phyloP scores from a whole-genome alignment of 371 early-diverging fungal species.

The Mortierella sp. region DNA sequence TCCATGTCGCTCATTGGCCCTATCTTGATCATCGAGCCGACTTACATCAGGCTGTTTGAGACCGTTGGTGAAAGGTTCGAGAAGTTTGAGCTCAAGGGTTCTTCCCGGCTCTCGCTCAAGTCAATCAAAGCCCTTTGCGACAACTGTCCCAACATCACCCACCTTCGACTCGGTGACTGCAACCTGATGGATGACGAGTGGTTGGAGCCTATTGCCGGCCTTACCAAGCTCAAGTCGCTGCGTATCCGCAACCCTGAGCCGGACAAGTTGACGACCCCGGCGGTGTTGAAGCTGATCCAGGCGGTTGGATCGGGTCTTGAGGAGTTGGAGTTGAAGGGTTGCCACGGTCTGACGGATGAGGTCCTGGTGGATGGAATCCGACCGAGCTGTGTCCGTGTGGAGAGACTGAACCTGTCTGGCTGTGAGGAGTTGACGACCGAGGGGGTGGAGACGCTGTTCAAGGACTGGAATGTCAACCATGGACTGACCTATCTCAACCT shows the following conservation, averaged over 20 bases:
- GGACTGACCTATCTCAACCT: slow-evolving; percentile 69
- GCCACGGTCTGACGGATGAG: slow-evolving; percentile 66
- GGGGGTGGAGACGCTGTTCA: slow-evolving; percentile 70
- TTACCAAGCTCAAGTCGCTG: slow-evolving; percentile 60
- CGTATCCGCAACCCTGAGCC: slow-evolving; percentile 65
- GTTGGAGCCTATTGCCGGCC: slow-evolving; percentile 57
- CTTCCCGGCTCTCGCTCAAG: slow-evolving; percentile 68
- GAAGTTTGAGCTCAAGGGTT: slow-evolving; percentile 70
- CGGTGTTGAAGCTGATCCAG: slow-evolving; percentile 63
- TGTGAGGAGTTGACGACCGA: slow-evolving; percentile 72
- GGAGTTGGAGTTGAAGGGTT: slow-evolving; percentile 70
- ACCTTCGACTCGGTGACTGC: slow-evolving; percentile 71
- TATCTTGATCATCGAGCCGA: slow-evolving; percentile 72
- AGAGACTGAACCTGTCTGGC: slow-evolving; percentile 65
- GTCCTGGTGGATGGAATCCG: slow-evolving; percentile 70
- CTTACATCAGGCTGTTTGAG: slow-evolving; percentile 75
- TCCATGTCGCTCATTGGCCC: slow-evolving; percentile 80
- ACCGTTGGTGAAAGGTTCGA: slow-evolving; percentile 64
- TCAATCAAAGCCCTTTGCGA: slow-evolving; percentile 68
- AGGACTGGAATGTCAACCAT: slow-evolving; percentile 59
- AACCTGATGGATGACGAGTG: slow-evolving; percentile 66
- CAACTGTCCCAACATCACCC: slow-evolving; percentile 67
- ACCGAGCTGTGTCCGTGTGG: slow-evolving; percentile 64
- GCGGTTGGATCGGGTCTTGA: slow-evolving; percentile 67
- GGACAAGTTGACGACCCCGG: slow-evolving; percentile 51